phyloP scores from a whole-genome alignment of 2,329 filamentous ascomycete genomes.

The Pestalotiopsis sp. region DNA sequence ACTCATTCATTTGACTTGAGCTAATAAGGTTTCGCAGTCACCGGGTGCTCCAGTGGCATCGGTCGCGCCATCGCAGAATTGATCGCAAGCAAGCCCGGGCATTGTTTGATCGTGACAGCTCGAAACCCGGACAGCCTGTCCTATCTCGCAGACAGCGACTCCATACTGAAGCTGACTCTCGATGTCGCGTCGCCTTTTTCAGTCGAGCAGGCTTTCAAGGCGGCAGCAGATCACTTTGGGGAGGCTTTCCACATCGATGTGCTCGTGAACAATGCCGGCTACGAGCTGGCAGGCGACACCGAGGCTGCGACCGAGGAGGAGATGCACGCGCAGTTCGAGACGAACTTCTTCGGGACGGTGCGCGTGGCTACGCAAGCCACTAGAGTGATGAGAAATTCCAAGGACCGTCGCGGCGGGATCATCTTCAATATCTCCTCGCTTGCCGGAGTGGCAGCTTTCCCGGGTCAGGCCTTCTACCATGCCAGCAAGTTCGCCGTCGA shows the following conservation, averaged over 20 bases:
- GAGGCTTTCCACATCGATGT: conserved; percentile 26
- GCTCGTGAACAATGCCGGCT: conserved; percentile 39
- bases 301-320: neutral
- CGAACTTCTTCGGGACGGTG: neutral
- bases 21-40: neutral
- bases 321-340: neutral
- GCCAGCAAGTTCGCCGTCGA: conserved; percentile 23
- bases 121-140: neutral
- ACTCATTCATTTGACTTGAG: accelerated
- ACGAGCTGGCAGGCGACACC: neutral
- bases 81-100: neutral
- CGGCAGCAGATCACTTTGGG: neutral
- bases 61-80: neutral
- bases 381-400: neutral
- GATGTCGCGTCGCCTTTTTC: neutral
- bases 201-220: neutral
- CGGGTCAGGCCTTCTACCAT: conserved; percentile 23
- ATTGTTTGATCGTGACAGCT: neutral
- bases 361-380: neutral
- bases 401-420: conserved; percentile 14
- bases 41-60: neutral
- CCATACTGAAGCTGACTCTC: neutral
- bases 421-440: conserved; percentile 21
- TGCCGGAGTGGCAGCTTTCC: conserved; percentile 19
- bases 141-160: neutral